These are phyloP conservation scores for Dactylellina haptotyla DNA, from an alignment of 2,329 filamentous ascomycete genomes.

Conservation along the genomic window DNA sequence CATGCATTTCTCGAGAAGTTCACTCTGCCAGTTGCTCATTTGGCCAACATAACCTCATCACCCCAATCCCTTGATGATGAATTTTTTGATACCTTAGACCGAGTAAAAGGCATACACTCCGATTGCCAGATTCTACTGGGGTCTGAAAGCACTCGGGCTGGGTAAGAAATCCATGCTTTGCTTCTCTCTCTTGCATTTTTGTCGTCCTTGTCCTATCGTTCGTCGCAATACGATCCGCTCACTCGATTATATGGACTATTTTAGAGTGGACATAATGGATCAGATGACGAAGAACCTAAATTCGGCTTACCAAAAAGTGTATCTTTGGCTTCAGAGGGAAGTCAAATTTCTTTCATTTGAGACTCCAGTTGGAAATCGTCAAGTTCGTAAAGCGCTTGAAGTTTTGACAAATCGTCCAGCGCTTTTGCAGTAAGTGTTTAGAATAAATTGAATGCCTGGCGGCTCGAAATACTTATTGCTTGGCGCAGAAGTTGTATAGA, in stretches of 20 bases:
- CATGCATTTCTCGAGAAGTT: conserved; percentile 84
- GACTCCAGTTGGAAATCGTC: conserved; percentile 87
- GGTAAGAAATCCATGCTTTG: conserved; percentile 37
- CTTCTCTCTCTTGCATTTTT: not conserved
- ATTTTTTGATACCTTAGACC: conserved; percentile 81
- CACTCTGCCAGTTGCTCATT: conserved; percentile 81
- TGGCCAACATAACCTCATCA: conserved; percentile 77
- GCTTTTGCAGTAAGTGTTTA: conserved; percentile 73
- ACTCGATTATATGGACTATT: conserved; percentile 61
- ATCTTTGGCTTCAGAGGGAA: conserved; percentile 92
- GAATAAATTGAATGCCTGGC: not conserved
- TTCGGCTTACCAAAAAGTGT: conserved; percentile 91
- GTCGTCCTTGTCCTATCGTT: conserved; percentile 19
- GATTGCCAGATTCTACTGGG: conserved; percentile 91
- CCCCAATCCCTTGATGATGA: conserved; percentile 83
- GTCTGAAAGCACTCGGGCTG: conserved; percentile 80
- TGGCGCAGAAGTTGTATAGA: conserved; percentile 76
- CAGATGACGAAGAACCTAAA: conserved; percentile 87
- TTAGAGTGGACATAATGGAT: conserved; percentile 89
- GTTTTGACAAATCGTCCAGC: conserved; percentile 89
- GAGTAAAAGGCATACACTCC: conserved; percentile 85
- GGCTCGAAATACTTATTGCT: conserved; percentile 10
- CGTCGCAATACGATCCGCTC: conserved; percentile 13
- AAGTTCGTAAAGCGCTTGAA: conserved; percentile 82
- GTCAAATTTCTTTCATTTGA: conserved; percentile 93